Base-by-base conservation (phyloP, 179 eudicot genomes). In the Camellia oleifera region DNA sequence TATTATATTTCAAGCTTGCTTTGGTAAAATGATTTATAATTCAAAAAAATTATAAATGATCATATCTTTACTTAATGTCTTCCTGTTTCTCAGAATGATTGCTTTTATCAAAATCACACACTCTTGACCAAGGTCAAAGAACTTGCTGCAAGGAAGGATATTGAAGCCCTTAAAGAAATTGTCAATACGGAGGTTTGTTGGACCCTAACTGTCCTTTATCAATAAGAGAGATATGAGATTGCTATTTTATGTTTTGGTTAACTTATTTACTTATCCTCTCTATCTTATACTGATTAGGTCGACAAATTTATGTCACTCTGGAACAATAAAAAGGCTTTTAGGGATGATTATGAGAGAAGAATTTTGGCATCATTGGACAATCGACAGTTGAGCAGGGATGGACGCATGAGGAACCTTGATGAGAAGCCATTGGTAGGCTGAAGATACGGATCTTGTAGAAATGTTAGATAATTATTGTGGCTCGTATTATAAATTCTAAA, bases 321-420 rank as follows among this genome's bases (percentile, higher is more conserved):
- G 99, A 89, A 82, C 78, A 82, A 81, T 81, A 85, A 66, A n/a
- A 94, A 94, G 87, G 88, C 86, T 54, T 91, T 94, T 77, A 87
- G 99, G 84, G 88, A 84, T 53, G 98, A 94, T 77, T 96, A 94
- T 60, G 94, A 92, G 89, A 89, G 80, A 84, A 88, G 97, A 84
- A 86, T 91, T 78, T 82, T 91, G 86, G 56, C 65, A 7, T 94
- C 98, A 23, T 86, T 96, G 73, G 99, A 96, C 81, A 80, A 68
- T 65, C 85, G 97, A 12, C 96, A 92, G 84, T 65, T 94, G 85
- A 90, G 93, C 74, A 86, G 85, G 84, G 99, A 96, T 83, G 98
- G 97, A 17, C 86, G 99, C 62, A 86, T 88, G 82, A 94, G 97
- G 86, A 94, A 92, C 82, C 90, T 88, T 0, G 90, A 85, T 74